Conservation (phyloP, 1,284 basidiomycete genomes). For the Moesziomyces parantarcticus region DNA sequence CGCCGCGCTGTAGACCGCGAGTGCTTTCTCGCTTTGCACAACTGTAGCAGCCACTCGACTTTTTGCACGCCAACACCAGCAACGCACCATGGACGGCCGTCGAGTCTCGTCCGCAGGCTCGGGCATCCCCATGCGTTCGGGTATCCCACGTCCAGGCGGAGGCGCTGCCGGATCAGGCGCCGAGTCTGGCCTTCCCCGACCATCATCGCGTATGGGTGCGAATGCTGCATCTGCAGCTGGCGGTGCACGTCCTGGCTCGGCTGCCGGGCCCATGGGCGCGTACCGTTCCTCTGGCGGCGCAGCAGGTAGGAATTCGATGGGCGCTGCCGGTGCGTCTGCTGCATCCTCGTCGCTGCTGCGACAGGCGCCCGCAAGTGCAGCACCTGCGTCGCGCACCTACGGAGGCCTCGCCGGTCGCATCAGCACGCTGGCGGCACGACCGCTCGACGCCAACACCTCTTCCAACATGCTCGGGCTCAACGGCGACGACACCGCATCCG, state of each 20-base stretch:
- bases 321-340: neutral
- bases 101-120: conserved; percentile 26
- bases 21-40: no score
- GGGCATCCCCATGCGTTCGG: conserved; percentile 43
- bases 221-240: neutral
- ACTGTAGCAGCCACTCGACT: no score
- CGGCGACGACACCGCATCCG: conserved; percentile 19
- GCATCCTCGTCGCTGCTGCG: conserved; percentile 15
- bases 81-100: conserved; percentile 24
- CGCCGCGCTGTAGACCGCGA: no score
- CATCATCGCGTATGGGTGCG: conserved; percentile 27
- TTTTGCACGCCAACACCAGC: neutral
- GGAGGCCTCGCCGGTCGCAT: conserved; percentile 29
- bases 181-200: conserved; percentile 31
- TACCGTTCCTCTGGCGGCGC: conserved; percentile 25
- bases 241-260: conserved; percentile 5
- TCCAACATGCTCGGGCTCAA: conserved; percentile 18
- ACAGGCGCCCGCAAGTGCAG: conserved; percentile 26
- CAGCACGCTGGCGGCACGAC: conserved; percentile 32
- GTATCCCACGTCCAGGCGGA: conserved; percentile 38
- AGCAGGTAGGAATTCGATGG: conserved; percentile 11
- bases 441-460: conserved; percentile 26
- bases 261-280: conserved; percentile 34
- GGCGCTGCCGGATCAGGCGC: conserved; percentile 1
- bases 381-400: conserved; percentile 32